These are phyloP conservation scores for Rosa hybrid DNA, from an alignment of 331 rosid genomes.

Conservation along the genomic window DNA sequence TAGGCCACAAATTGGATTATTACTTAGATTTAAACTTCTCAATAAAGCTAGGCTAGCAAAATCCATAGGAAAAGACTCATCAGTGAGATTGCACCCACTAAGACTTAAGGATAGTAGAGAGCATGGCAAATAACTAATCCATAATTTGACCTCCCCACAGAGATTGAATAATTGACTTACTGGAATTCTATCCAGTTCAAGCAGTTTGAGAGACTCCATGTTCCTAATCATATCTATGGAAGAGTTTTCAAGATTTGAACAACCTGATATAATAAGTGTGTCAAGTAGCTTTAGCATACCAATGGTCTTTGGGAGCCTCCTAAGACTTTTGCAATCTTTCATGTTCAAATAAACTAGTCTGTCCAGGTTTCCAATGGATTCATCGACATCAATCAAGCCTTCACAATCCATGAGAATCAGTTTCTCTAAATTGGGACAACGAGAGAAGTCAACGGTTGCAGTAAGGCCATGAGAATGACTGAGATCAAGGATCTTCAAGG, in stretches of 20 bases:
- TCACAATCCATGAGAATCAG: neutral
- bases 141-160: neutral
- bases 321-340: conserved; percentile 5
- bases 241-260: neutral
- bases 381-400: neutral
- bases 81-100: conserved; percentile 4
- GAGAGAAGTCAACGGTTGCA: neutral
- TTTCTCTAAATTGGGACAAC: neutral
- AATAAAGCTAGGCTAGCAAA: neutral
- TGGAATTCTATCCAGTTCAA: neutral
- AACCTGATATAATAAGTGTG: conserved; percentile 3
- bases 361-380: conserved; percentile 14
- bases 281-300: conserved; percentile 7
- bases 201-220: neutral
- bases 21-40: neutral
- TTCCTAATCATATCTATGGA: neutral
- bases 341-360: neutral
- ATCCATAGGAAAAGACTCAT: neutral
- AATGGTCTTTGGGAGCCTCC: conserved; percentile 12
- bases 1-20: neutral
- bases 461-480: neutral
- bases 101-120: neutral
- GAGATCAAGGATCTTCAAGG: conserved; percentile 14
- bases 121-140: neutral
- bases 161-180: neutral